Evolutionary conservation across 176 grass and related monocot genomes (phyloP).

Genomic region (Dendrocalamus sinicus): DNA sequence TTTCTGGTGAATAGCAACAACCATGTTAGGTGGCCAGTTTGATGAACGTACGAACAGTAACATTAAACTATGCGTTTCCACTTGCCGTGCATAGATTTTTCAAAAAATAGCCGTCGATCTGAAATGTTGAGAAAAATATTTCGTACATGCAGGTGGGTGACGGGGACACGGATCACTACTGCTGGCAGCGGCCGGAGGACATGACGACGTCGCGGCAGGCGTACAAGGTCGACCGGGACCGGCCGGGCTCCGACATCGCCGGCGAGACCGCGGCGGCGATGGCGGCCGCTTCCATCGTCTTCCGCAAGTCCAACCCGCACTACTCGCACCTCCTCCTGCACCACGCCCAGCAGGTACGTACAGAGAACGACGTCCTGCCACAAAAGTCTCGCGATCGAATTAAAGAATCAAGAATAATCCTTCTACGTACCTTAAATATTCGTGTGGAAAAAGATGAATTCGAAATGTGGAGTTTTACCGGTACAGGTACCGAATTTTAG

Average conservation of each 20-base stretch:
- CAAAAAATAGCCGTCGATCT: background rate
- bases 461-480: background rate
- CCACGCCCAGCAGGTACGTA: slow-evolving; percentile 64
- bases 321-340: slow-evolving; percentile 79
- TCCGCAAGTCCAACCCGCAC: slow-evolving; percentile 72
- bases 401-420: background rate
- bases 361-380: background rate
- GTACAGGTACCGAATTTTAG: slow-evolving; percentile 49
- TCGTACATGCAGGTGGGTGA: slow-evolving; percentile 71
- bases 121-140: slow-evolving; percentile 1
- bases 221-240: slow-evolving; percentile 76
- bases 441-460: background rate
- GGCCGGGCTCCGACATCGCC: slow-evolving; percentile 80
- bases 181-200: slow-evolving; percentile 95
- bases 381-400: background rate
- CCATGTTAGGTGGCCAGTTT: slow-evolving; percentile 46
- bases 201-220: slow-evolving; percentile 94
- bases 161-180: slow-evolving; percentile 94
- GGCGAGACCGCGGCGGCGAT: slow-evolving; percentile 80
- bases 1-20: slow-evolving; percentile 50
- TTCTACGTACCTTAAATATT: background rate
- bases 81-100: slow-evolving; percentile 33
- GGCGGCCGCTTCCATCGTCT: slow-evolving; percentile 73
- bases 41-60: slow-evolving; percentile 34
- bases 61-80: slow-evolving; percentile 41